Percentiles rank a stretch among this genome's conserved stretches.
These are phyloP conservation scores for Cucumis hystrix DNA, from an alignment of 306 rosid species.

Conservation along the genomic window DNA sequence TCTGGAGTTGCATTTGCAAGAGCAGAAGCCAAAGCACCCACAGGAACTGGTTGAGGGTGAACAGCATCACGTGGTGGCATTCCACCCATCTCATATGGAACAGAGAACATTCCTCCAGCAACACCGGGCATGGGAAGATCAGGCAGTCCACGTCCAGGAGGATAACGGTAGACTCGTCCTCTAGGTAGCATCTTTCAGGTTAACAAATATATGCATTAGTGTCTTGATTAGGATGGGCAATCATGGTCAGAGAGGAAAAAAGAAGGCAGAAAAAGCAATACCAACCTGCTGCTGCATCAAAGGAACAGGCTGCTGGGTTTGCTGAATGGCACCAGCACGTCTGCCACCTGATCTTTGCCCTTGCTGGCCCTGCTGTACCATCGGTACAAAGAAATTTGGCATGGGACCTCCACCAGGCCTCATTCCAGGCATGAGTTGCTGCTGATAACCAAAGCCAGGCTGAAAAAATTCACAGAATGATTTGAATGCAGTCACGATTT, in stretches of 20 bases:
- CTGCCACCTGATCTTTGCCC: constrained; percentile 97
- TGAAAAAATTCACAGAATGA: constrained; percentile 14
- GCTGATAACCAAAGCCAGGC: constrained; percentile 98
- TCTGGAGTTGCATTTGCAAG: constrained; percentile 91
- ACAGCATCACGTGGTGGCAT: constrained; percentile 74
- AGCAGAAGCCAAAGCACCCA: constrained; percentile 90
- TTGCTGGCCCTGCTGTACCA: constrained; percentile 97
- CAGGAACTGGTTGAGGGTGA: constrained; percentile 62
- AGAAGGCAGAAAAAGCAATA: not conserved
- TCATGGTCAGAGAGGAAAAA: not conserved
- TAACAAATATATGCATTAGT: constrained; percentile 7
- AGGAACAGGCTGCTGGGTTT: constrained; percentile 79
- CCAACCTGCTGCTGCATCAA: constrained; percentile 85
- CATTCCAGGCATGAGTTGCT: constrained; percentile 97
- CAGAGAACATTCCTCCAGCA: constrained; percentile 92
- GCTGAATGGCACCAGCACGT: constrained; percentile 73
- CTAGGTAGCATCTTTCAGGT: constrained; percentile 73
- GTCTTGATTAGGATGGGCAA: not conserved
- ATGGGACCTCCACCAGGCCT: constrained; percentile 97
- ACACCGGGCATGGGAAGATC: constrained; percentile 90
- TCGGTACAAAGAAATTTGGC: constrained; percentile 89
- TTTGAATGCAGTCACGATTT: not conserved
- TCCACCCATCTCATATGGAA: constrained; percentile 80
- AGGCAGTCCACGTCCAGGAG: constrained; percentile 75
- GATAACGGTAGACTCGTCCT: constrained; percentile 87